A percentile compares a stretch with the other conserved stretches of the same genome.
Conservation (phyloP, 163 green algal species). For the Coccomyxa subellipsoidea region DNA sequence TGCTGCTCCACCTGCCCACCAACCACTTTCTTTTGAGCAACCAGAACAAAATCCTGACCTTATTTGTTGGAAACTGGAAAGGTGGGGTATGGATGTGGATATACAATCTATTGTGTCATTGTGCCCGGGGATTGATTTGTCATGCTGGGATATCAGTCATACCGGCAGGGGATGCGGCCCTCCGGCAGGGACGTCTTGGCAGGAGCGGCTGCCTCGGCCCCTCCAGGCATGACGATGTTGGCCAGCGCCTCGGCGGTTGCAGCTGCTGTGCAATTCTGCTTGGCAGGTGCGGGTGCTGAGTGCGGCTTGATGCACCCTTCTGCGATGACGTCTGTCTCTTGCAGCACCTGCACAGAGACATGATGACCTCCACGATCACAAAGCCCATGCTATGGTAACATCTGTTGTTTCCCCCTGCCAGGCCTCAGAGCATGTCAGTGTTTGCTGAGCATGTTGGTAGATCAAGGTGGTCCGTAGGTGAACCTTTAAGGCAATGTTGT, state of each 20-base stretch:
- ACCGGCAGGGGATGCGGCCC: neutral
- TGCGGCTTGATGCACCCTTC: constrained; percentile 1
- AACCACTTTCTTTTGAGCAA: neutral
- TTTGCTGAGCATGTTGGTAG: neutral
- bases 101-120: no score
- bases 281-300: neutral
- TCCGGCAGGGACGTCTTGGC: neutral
- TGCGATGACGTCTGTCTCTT: constrained; percentile 5
- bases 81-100: no score
- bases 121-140: no score
- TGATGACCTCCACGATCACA: no score
- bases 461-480: no score
- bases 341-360: constrained; percentile 4
- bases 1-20: neutral
- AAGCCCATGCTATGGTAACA: no score
- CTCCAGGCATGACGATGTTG: neutral
- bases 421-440: no score
- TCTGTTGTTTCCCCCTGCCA: no score
- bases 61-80: neutral
- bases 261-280: neutral
- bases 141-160: neutral
- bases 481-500: no score
- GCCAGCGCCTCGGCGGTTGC: neutral
- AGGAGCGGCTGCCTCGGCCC: neutral
- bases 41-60: neutral